Conservation (phyloP, 495 filamentous ascomycete species). For the Saxispiralis lemnorum region DNA sequence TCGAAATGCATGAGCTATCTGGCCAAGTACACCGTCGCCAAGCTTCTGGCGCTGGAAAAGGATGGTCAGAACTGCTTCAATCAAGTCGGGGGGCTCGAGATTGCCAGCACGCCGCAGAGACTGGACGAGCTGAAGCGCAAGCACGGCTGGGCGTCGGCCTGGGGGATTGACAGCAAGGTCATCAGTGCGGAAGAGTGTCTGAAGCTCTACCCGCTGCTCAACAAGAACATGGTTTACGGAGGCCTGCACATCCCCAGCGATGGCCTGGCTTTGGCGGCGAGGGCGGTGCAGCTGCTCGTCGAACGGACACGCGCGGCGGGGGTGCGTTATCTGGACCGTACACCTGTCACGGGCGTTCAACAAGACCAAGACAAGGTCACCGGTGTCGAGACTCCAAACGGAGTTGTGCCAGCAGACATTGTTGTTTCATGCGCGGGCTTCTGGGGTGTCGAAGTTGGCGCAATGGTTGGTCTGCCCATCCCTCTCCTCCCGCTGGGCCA, state of each 20-base stretch:
- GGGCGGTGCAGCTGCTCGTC: slow-evolving; percentile 33
- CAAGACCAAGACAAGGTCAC: slow-evolving; percentile 24
- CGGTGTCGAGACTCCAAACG: slow-evolving; percentile 27
- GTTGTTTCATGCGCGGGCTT: slow-evolving; percentile 36
- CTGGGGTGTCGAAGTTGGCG: slow-evolving; percentile 36
- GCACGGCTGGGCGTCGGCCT: slow-evolving; percentile 32
- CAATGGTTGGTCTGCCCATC: slow-evolving; percentile 32
- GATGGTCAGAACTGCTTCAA: slow-evolving; percentile 29
- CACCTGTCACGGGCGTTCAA: slow-evolving; percentile 31
- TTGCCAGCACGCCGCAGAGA: slow-evolving; percentile 33
- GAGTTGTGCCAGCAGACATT: slow-evolving; percentile 30
- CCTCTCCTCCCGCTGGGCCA: slow-evolving; percentile 35
- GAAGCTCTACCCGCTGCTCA: slow-evolving; percentile 28
- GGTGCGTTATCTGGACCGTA: slow-evolving; percentile 30
- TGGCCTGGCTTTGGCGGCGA: slow-evolving; percentile 33
- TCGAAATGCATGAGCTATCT: slow-evolving; percentile 35
- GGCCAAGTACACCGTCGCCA: slow-evolving; percentile 33
- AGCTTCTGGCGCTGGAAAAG: slow-evolving; percentile 27
- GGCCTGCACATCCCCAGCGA: slow-evolving; percentile 34
- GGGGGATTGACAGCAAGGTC: slow-evolving; percentile 30
- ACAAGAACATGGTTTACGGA: slow-evolving; percentile 29
- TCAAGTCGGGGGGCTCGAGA: slow-evolving; percentile 32
- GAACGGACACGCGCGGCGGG: slow-evolving; percentile 30
- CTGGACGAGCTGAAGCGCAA: slow-evolving; percentile 35
- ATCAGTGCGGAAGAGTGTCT: slow-evolving; percentile 29